phyloP scores from a whole-genome alignment of 208 protist genomes.

The Crithidia fasciculata region DNA sequence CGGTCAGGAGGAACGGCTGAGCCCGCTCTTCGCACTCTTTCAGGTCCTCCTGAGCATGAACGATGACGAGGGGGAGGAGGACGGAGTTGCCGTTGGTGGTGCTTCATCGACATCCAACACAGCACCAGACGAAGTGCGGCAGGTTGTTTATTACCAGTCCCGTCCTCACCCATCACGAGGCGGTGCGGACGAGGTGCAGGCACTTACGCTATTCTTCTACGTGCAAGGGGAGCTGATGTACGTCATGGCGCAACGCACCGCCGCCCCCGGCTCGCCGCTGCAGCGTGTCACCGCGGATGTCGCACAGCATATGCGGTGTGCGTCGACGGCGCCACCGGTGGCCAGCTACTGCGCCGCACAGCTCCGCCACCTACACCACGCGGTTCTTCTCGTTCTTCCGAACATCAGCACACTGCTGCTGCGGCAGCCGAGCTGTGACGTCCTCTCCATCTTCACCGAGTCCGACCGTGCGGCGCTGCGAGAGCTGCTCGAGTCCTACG shows the following conservation, averaged over 20 bases:
- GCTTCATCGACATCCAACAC: not conserved
- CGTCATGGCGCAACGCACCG: conserved; percentile 49
- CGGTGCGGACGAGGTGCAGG: conserved; percentile 14
- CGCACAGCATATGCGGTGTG: not conserved
- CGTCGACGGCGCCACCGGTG: conserved; percentile 16
- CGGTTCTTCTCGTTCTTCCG: conserved; percentile 62
- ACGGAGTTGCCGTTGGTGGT: not conserved
- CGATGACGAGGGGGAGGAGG: conserved; percentile 4
- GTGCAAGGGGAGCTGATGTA: conserved; percentile 55
- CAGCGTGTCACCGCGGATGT: not conserved
- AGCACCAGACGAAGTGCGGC: conserved; percentile 19
- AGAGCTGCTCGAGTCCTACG: conserved; percentile 55
- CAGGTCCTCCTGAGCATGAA: conserved; percentile 67
- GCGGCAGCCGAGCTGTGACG: conserved; percentile 56
- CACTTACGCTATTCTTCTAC: conserved; percentile 57
- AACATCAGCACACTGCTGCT: conserved; percentile 58
- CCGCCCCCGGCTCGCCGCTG: not conserved
- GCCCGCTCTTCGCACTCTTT: conserved; percentile 72
- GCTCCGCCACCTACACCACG: conserved; percentile 56
- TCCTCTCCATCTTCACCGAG: conserved; percentile 55
- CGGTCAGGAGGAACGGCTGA: conserved; percentile 54
- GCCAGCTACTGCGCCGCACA: conserved; percentile 40
- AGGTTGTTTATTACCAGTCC: conserved; percentile 22
- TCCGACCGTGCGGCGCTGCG: conserved; percentile 57
- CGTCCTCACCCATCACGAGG: not conserved